These are phyloP conservation scores for Saccharomyces hybrid DNA, from an alignment of 1,139 yeast genomes.

Conservation along the genomic window DNA sequence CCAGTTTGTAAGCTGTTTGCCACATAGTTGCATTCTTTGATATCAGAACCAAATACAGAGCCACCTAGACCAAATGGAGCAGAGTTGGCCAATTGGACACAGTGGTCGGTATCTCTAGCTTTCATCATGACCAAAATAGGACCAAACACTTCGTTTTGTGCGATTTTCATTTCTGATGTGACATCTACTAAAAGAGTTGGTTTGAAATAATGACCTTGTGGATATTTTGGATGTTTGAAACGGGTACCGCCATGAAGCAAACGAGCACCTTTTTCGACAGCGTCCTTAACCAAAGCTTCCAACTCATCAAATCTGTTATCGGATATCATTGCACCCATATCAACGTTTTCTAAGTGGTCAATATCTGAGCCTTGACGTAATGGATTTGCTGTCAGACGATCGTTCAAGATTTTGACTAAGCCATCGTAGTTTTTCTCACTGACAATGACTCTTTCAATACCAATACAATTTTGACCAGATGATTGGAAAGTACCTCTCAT, in stretches of 20 bases:
- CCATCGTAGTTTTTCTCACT: slow-evolving; percentile 56
- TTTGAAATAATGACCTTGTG: slow-evolving; percentile 86
- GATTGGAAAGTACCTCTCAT: slow-evolving; percentile 95
- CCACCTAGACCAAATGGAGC: slow-evolving; percentile 88
- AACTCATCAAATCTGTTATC: slow-evolving; percentile 61
- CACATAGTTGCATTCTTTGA: slow-evolving; percentile 50
- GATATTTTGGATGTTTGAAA: slow-evolving; percentile 80
- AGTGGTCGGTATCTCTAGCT: slow-evolving; percentile 59
- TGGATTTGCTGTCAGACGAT: slow-evolving; percentile 43
- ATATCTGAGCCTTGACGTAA: slow-evolving; percentile 83
- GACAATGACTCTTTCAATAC: slow-evolving; percentile 87
- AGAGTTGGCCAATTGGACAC: slow-evolving; percentile 73
- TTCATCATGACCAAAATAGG: slow-evolving; percentile 75
- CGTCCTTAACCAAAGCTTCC: slow-evolving; percentile 60
- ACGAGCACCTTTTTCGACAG: slow-evolving; percentile 74
- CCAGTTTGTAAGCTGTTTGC: slow-evolving; percentile 67
- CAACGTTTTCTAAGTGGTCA: slow-evolving; percentile 81
- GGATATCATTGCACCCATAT: slow-evolving; percentile 92
- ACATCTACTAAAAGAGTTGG: slow-evolving; percentile 86
- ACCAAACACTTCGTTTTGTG: slow-evolving; percentile 87
- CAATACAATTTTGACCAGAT: slow-evolving; percentile 96
- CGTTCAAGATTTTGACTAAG: slow-evolving; percentile 48
- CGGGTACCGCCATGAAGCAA: slow-evolving; percentile 73
- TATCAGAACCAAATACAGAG: slow-evolving; percentile 69
- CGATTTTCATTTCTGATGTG: slow-evolving; percentile 66